These are phyloP conservation scores for Ceratocystis albifundus DNA, from an alignment of 2,329 filamentous ascomycete genomes.

Conservation along the genomic window DNA sequence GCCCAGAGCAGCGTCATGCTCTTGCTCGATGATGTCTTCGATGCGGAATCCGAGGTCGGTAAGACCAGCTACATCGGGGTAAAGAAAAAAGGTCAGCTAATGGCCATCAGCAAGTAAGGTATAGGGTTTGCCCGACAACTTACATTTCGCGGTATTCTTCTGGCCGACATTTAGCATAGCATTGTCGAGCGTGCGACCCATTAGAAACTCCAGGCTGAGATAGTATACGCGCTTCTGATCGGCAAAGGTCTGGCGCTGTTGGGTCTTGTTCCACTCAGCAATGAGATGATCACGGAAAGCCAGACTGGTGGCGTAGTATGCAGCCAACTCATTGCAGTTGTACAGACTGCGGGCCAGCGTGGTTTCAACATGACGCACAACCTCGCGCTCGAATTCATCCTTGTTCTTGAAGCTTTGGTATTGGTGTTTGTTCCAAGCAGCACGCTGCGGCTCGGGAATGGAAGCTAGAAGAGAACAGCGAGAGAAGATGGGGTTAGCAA, in stretches of 20 bases:
- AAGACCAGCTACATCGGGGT: slow-evolving; percentile 57
- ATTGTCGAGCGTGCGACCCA: slow-evolving; percentile 94
- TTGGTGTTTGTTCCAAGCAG: slow-evolving; percentile 57
- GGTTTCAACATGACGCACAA: slow-evolving; percentile 91
- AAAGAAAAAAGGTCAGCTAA: slow-evolving; percentile 23
- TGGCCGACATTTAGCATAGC: slow-evolving; percentile 92
- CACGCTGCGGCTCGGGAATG: slow-evolving; percentile 80
- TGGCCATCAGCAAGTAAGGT: background rate
- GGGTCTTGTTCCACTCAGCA: slow-evolving; percentile 94
- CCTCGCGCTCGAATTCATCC: slow-evolving; percentile 75
- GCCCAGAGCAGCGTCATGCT: slow-evolving; percentile 90
- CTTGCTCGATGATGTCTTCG: slow-evolving; percentile 87
- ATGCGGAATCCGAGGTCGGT: slow-evolving; percentile 87
- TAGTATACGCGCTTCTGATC: slow-evolving; percentile 96
- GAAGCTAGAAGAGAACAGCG: slow-evolving; percentile 38
- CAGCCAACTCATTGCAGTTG: slow-evolving; percentile 93
- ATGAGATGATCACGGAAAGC: slow-evolving; percentile 89
- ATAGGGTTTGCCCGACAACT: slow-evolving; percentile 25
- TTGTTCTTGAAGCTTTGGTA: slow-evolving; percentile 60
- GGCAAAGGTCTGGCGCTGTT: slow-evolving; percentile 83
- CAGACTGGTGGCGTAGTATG: slow-evolving; percentile 80
- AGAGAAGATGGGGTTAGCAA: background rate
- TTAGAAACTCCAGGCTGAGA: slow-evolving; percentile 91
- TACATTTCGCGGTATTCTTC: slow-evolving; percentile 74
- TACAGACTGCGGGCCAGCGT: slow-evolving; percentile 90